Conservation (phyloP, 306 rosid genomes). For the Malus sieversii region DNA sequence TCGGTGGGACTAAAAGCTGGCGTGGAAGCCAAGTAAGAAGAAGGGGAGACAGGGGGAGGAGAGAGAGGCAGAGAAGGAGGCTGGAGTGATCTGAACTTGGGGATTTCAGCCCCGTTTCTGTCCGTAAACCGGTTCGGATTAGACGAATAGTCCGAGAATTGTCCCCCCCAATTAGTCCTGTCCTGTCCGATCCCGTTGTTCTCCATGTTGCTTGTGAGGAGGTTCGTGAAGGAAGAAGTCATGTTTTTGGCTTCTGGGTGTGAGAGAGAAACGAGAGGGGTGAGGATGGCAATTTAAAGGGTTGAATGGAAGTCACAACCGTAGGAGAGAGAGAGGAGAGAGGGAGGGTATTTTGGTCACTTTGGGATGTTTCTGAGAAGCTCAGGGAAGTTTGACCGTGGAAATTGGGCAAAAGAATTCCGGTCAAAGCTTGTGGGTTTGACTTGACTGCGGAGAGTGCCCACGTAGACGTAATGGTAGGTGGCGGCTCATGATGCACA, state of each 20-base stretch:
- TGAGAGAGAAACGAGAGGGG: not conserved
- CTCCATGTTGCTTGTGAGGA: constrained; percentile 33
- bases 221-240: constrained; percentile 39
- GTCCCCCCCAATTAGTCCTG: constrained; percentile 24
- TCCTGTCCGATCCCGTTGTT: constrained; percentile 12
- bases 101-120: constrained; percentile 26
- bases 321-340: not conserved
- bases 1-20: constrained; percentile 58
- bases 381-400: constrained; percentile 64
- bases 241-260: constrained; percentile 11
- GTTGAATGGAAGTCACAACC: not conserved
- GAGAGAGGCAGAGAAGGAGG: constrained; percentile 61
- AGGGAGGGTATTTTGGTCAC: not conserved
- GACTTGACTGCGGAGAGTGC: constrained; percentile 45
- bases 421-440: constrained; percentile 84
- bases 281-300: not conserved
- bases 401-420: constrained; percentile 43
- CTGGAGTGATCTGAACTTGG: constrained; percentile 56
- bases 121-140: constrained; percentile 23
- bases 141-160: constrained; percentile 29
- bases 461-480: constrained; percentile 1
- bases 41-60: constrained; percentile 43
- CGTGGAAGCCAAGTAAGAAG: constrained; percentile 38
- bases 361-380: constrained; percentile 42
- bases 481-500: constrained; percentile 13